These are phyloP conservation scores for Fusarium humuli DNA, from an alignment of 2,329 filamentous ascomycete species.

Conservation along the genomic window DNA sequence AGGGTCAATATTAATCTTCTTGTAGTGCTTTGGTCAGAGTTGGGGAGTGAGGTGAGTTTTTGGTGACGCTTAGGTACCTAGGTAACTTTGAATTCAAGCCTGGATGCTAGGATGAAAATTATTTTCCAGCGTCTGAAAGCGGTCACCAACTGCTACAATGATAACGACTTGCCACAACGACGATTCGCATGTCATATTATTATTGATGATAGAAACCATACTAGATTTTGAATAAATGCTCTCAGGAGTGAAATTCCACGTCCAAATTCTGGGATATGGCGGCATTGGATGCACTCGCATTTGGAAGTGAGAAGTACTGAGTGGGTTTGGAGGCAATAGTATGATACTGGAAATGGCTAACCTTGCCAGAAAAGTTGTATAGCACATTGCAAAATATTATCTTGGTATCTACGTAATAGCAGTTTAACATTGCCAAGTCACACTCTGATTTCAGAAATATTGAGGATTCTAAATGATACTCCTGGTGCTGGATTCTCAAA, in stretches of 20 bases:
- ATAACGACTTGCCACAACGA: not conserved
- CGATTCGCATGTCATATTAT: not conserved
- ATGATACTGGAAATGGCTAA: not conserved
- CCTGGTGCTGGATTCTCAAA: not conserved
- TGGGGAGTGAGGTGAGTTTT: not conserved
- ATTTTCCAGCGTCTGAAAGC: slow-evolving; percentile 15
- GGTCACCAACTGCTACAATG: not conserved
- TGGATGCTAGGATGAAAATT: slow-evolving; percentile 10
- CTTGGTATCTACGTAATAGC: not conserved
- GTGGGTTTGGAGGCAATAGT: not conserved
- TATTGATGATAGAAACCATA: not conserved
- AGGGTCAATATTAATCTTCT: not conserved
- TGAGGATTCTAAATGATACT: not conserved
- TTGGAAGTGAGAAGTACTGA: not conserved
- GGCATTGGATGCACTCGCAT: not conserved
- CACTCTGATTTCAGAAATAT: not conserved
- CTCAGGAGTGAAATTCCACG: not conserved
- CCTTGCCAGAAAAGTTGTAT: not conserved
- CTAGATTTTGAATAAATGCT: not conserved
- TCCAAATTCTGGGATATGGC: not conserved
- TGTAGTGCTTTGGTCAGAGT: not conserved
- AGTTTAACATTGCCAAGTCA: not conserved
- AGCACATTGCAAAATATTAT: not conserved
- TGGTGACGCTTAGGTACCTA: not conserved
- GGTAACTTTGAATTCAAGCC: not conserved